Evolutionary conservation across 2,329 filamentous ascomycete genomes (phyloP).

Genomic region (Verticillium longisporum): DNA sequence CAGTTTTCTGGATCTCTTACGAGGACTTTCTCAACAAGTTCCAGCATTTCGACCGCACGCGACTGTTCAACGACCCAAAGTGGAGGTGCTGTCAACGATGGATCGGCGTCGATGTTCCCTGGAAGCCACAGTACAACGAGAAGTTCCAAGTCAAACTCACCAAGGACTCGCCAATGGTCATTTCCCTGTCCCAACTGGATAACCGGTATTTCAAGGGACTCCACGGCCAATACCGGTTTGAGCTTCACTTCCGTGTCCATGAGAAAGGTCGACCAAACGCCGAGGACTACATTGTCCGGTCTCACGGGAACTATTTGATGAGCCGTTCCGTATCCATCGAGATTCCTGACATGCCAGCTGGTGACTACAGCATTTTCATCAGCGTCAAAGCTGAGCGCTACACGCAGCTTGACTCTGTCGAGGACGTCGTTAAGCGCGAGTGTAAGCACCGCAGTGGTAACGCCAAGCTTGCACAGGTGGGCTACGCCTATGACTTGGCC

Average conservation of each 20-base stretch:
- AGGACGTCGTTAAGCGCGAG: conserved; percentile 50
- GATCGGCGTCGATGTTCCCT: conserved; percentile 56
- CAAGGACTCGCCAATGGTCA: conserved; percentile 48
- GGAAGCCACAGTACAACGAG: conserved; percentile 54
- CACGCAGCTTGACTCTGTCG: conserved; percentile 34
- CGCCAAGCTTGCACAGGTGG: conserved; percentile 52
- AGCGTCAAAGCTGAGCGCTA: conserved; percentile 46
- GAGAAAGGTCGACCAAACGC: conserved; percentile 39
- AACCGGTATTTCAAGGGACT: conserved; percentile 55
- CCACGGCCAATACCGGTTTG: conserved; percentile 49
- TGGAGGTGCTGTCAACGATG: conserved; percentile 54
- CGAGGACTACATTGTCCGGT: conserved; percentile 54
- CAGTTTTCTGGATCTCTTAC: conserved; percentile 59
- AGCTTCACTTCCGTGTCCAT: conserved; percentile 44
- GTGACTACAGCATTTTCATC: conserved; percentile 51
- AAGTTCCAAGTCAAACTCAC: conserved; percentile 53
- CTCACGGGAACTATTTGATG: conserved; percentile 53
- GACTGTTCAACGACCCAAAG: conserved; percentile 50
- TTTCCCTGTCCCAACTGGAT: conserved; percentile 57
- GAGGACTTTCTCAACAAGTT: conserved; percentile 57
- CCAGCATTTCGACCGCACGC: conserved; percentile 53
- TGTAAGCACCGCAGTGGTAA: conserved; percentile 41
- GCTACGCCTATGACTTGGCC: conserved; percentile 52
- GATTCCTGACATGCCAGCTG: conserved; percentile 46
- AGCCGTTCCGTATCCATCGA: conserved; percentile 52